phyloP scores from a whole-genome alignment of 2,329 filamentous ascomycete species.

The Aspergillus sp. region DNA sequence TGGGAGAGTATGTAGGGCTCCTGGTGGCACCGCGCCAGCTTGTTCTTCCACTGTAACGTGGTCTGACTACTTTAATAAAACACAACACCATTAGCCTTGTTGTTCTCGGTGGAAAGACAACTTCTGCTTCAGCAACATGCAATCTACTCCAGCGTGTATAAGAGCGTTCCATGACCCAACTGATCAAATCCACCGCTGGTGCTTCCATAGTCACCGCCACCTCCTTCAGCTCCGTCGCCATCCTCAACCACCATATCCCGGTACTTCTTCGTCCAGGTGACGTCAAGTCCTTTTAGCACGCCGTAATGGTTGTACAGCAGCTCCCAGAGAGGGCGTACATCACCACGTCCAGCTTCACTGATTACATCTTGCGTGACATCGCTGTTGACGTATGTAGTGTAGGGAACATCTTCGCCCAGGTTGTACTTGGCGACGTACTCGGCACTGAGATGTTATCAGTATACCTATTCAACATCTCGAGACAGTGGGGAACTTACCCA shows the following conservation, averaged over 20 bases:
- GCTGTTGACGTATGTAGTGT: constrained; percentile 40
- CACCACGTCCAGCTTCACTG: constrained; percentile 29
- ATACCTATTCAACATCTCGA: not conserved
- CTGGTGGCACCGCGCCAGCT: too few species aligned
- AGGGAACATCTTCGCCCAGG: constrained; percentile 44
- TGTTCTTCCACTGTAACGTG: too few species aligned
- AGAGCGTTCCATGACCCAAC: constrained; percentile 36
- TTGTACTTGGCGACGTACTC: constrained; percentile 42
- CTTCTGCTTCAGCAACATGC: too few species aligned
- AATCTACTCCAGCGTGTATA: constrained; percentile 22
- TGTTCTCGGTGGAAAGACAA: too few species aligned
- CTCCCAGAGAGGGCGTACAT: constrained; percentile 41
- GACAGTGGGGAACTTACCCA: constrained; percentile 23
- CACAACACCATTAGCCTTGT: too few species aligned
- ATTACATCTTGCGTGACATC: constrained; percentile 39
- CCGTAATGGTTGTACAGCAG: constrained; percentile 43
- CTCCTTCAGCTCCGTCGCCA: constrained; percentile 42
- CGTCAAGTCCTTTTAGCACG: constrained; percentile 38
- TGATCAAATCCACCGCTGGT: constrained; percentile 46
- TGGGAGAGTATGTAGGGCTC: too few species aligned
- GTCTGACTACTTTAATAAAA: too few species aligned
- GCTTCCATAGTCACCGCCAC: constrained; percentile 45
- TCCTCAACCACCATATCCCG: constrained; percentile 38
- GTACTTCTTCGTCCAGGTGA: constrained; percentile 38
- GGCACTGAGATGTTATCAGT: constrained; percentile 1